Evolutionary conservation across 1,284 basidiomycete genomes (phyloP).

Genomic region (Thecaphora thlaspeos): DNA sequence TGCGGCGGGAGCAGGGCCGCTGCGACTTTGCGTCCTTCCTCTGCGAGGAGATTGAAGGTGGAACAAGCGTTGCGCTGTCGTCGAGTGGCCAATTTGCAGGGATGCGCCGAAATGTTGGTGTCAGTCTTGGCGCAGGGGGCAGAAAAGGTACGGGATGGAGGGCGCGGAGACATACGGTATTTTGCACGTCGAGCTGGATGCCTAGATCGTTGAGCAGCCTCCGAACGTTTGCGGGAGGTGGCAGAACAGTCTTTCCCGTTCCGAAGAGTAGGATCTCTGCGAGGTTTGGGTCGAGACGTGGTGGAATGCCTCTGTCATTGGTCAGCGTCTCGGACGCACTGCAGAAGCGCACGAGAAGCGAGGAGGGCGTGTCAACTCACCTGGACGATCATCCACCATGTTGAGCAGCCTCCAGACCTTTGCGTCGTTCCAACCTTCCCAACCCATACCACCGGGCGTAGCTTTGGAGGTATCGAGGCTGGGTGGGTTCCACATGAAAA

Average conservation of each 20-base stretch:
- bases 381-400: not conserved
- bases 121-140: no score
- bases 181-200: slow-evolving; percentile 90
- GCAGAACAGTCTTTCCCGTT: slow-evolving; percentile 72
- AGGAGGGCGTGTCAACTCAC: not conserved
- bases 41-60: slow-evolving; percentile 86
- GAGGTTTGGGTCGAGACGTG: not conserved
- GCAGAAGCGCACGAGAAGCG: no score
- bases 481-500: slow-evolving; percentile 86
- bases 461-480: slow-evolving; percentile 57
- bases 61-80: slow-evolving; percentile 82
- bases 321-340: no score
- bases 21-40: slow-evolving; percentile 87
- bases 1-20: slow-evolving; percentile 74
- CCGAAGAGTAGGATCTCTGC: slow-evolving; percentile 86
- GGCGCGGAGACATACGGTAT: slow-evolving; percentile 68
- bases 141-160: no score
- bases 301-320: no score
- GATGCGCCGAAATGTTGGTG: no score
- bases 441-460: slow-evolving; percentile 56
- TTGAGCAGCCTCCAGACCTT: slow-evolving; percentile 26
- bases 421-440: slow-evolving; percentile 68
- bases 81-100: not conserved
- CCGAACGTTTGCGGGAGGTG: slow-evolving; percentile 70
- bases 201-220: slow-evolving; percentile 74